Conservation (phyloP, 2,329 filamentous ascomycete species). For the Lithohypha guttulata region DNA sequence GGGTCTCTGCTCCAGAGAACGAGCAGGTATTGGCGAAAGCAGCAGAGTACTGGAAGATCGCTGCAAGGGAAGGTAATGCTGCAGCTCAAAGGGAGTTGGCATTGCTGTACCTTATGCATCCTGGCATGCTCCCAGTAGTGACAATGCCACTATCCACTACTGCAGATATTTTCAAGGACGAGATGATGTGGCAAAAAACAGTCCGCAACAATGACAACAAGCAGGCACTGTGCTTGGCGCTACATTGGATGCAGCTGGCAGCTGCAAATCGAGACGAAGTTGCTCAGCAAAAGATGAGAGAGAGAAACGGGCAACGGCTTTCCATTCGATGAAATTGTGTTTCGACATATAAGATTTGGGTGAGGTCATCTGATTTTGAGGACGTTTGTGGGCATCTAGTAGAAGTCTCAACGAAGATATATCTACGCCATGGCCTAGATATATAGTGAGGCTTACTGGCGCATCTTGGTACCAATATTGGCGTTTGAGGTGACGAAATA, state of each 20-base stretch:
- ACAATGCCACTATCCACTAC: constrained; percentile 76
- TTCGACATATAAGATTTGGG: constrained; percentile 12
- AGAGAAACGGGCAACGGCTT: constrained; percentile 51
- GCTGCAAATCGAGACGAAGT: constrained; percentile 76
- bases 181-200: constrained; percentile 52
- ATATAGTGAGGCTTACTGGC: too few relatives aligned
- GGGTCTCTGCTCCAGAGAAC: constrained; percentile 24
- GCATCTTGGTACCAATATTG: too few relatives aligned
- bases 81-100: constrained; percentile 87
- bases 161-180: constrained; percentile 79
- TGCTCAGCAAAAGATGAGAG: constrained; percentile 69
- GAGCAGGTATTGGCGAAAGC: constrained; percentile 68
- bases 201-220: constrained; percentile 47
- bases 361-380: constrained; percentile 1
- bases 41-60: constrained; percentile 81
- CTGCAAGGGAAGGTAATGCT: constrained; percentile 80
- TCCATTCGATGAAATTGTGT: constrained; percentile 38
- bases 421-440: too few relatives aligned
- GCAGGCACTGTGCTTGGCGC: constrained; percentile 80
- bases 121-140: constrained; percentile 68
- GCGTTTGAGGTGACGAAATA: too few relatives aligned
- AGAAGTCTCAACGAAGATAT: too few relatives aligned
- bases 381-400: too few relatives aligned
- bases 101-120: constrained; percentile 84
- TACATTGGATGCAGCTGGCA: constrained; percentile 94